Base-by-base conservation (phyloP, 2,329 filamentous ascomycete species). In the Colletotrichum sp. region DNA sequence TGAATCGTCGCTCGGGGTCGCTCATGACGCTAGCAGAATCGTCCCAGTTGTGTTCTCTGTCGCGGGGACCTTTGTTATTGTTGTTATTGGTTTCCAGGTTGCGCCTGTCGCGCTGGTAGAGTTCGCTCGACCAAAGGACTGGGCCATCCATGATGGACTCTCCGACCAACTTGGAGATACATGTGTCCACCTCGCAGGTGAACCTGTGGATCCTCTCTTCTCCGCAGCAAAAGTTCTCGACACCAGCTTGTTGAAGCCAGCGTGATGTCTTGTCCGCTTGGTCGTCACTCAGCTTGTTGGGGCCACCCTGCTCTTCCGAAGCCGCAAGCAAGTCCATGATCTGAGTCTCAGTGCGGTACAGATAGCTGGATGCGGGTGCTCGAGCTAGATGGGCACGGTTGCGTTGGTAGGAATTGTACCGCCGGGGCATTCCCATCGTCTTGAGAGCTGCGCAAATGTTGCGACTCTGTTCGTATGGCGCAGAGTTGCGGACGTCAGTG, bases 201-300 rank as follows among this genome's bases (percentile, higher is more conserved):
- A 99, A 97, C 13, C 96, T 92, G 81, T 98, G 97, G 43, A 99
- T 96, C 65, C 97, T 88, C 83, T 99, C 97, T 81, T 99, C 97
- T 8, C 96, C 97, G 77, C 92, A 93, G 84, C 97, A 99, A 77
- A 98, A 96, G 80, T 98, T 98, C 81, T 97, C 95, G 36, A 98
- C 93, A 16, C 92, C 92, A 76, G 93, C 93, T 77, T 94, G 91
- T 63, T 93, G 91, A 67, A 98, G 87, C 95, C 96, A 99, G 70
- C 92, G 91, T 24, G 90, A 86, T 0, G 95, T 98, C 77, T 95
- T 92, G 66, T 97, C 95, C 0, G 96, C 93, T 82, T 98, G 97
- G 69, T 98, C 95, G 80, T 98, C 96, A n/a, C 95, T 96, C 15
- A 99, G 89, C 82, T 99, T 99, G 82, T 97, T 98, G 0, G 95